These are phyloP conservation scores for Aurantiochytrium sp. DNA, from an alignment of 108 stramenopile genomes.

Conservation along the genomic window DNA sequence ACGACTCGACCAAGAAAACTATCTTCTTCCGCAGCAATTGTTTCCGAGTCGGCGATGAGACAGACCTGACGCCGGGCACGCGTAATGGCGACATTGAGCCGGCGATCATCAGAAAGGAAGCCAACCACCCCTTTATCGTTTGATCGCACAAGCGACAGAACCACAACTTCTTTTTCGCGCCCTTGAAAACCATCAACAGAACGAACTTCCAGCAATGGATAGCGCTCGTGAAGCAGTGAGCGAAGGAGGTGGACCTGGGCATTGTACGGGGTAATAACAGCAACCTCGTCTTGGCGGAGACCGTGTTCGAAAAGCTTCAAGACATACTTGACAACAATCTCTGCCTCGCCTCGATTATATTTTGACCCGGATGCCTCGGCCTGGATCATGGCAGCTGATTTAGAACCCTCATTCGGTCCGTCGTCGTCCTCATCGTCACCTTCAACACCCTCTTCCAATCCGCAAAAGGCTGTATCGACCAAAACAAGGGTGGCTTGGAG, in stretches of 20 bases:
- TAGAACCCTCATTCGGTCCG: not conserved
- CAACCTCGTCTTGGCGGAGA: conserved; percentile 66
- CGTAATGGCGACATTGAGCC: conserved; percentile 98
- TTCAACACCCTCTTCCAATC: conserved; percentile 65
- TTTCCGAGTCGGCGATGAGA: conserved; percentile 72
- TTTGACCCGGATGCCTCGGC: conserved; percentile 79
- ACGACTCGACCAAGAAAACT: not conserved
- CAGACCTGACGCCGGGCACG: conserved; percentile 74
- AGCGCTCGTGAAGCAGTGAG: conserved; percentile 45
- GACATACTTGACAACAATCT: conserved; percentile 68
- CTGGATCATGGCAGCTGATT: not conserved
- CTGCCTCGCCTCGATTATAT: conserved; percentile 85
- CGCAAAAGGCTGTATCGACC: conserved; percentile 89
- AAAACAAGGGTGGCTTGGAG: conserved; percentile 54
- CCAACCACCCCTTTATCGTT: conserved; percentile 84
- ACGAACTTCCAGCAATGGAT: conserved; percentile 72
- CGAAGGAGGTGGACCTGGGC: conserved; percentile 83
- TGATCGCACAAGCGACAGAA: conserved; percentile 87
- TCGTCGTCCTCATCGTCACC: conserved; percentile 42
- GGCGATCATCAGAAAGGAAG: conserved; percentile 81
- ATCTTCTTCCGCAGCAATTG: conserved; percentile 52
- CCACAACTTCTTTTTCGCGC: conserved; percentile 90
- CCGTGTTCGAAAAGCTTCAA: conserved; percentile 58
- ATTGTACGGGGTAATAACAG: conserved; percentile 96
- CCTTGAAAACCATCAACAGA: conserved; percentile 98